Percentiles rank a stretch among this genome's conserved stretches.
Conservation (phyloP, 805 yeast genomes). For the Scheffersomyces amazonensis region DNA sequence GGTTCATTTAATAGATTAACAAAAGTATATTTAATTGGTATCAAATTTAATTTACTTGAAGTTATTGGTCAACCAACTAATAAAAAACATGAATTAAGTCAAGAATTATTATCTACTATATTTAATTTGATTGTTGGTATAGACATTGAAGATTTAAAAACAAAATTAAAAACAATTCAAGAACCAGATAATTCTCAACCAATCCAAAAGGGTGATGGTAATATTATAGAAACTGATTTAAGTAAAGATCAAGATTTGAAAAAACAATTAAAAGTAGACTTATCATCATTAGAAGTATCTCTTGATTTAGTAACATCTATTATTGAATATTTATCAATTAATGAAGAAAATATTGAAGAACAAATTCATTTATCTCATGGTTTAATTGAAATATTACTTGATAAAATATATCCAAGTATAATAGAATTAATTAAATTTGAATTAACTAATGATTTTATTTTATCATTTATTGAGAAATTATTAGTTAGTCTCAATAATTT, state of each 20-base stretch:
- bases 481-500: conserved; percentile 71
- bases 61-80: conserved; percentile 14
- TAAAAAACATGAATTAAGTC: conserved; percentile 15
- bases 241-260: conserved; percentile 13
- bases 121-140: conserved; percentile 21
- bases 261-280: conserved; percentile 44
- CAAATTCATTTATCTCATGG: conserved; percentile 19
- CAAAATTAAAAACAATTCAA: conserved; percentile 15
- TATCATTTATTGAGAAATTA: conserved; percentile 50
- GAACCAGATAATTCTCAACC: conserved; percentile 36
- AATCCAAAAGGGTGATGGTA: conserved; percentile 17
- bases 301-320: conserved; percentile 76
- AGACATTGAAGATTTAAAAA: conserved; percentile 28
- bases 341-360: conserved; percentile 18
- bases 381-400: conserved; percentile 17
- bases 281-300: conserved; percentile 66
- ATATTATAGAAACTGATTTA: conserved; percentile 6
- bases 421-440: conserved; percentile 37
- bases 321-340: conserved; percentile 52
- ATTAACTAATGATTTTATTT: conserved; percentile 18
- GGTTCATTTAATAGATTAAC: conserved; percentile 20
- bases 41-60: conserved; percentile 41
- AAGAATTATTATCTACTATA: conserved; percentile 18
- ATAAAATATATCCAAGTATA: conserved; percentile 25
- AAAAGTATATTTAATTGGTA: conserved; percentile 38